Conservation (phyloP, 495 filamentous ascomycete genomes). For the Penicillium alfredii region DNA sequence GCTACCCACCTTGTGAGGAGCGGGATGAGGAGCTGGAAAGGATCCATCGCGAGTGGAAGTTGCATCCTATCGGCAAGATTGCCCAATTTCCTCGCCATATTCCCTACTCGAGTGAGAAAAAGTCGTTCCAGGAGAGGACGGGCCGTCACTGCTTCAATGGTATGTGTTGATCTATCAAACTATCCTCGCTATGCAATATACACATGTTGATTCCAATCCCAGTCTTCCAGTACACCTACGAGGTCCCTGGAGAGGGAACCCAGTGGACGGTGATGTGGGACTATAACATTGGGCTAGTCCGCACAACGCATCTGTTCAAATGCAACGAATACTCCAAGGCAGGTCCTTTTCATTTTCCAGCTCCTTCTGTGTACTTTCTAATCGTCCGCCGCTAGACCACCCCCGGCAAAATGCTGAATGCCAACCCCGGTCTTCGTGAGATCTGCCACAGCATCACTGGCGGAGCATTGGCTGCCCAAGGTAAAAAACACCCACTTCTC, state of each 20-base stretch:
- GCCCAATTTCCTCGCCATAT: slow-evolving; percentile 66
- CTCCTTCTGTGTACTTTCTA: slow-evolving; percentile 1
- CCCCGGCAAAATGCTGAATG: slow-evolving; percentile 71
- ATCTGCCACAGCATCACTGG: slow-evolving; percentile 94
- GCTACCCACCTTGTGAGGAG: slow-evolving; percentile 62
- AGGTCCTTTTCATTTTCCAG: slow-evolving; percentile 1
- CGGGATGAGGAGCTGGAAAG: slow-evolving; percentile 48
- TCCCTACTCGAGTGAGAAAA: slow-evolving; percentile 92
- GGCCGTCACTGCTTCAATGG: slow-evolving; percentile 85
- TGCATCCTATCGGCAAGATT: slow-evolving; percentile 67
- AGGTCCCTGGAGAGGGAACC: slow-evolving; percentile 57
- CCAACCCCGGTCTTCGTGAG: slow-evolving; percentile 75
- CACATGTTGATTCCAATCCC: too few relatives aligned
- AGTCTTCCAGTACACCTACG: slow-evolving; percentile 94
- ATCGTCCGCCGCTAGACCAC: slow-evolving; percentile 58
- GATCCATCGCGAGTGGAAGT: slow-evolving; percentile 53
- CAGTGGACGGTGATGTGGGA: slow-evolving; percentile 89
- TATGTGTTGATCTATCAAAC: slow-evolving; percentile 33
- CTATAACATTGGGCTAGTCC: slow-evolving; percentile 90
- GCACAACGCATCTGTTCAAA: slow-evolving; percentile 93
- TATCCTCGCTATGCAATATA: too few relatives aligned
- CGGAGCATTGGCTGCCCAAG: slow-evolving; percentile 83
- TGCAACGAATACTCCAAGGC: slow-evolving; percentile 83
- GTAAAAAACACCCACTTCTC: slow-evolving; percentile 45
- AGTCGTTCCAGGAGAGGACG: slow-evolving; percentile 75